phyloP scores from a whole-genome alignment of 352 stramenopile genomes.

The Globisporangium barbulae region DNA sequence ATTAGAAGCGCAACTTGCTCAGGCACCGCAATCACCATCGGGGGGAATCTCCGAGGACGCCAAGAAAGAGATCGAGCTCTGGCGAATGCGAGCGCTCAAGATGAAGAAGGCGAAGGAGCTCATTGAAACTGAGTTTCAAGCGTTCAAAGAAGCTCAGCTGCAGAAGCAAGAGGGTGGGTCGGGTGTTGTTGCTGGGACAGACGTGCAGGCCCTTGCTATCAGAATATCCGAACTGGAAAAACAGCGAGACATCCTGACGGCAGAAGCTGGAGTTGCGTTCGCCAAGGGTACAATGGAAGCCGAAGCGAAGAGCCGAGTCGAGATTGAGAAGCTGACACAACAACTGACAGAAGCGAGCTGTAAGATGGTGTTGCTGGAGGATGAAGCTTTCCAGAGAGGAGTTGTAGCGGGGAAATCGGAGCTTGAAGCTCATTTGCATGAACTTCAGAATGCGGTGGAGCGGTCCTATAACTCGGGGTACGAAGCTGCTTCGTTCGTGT shows the following conservation, averaged over 20 bases:
- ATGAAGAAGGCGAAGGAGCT: slow-evolving; percentile 38
- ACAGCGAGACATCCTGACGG: slow-evolving; percentile 4
- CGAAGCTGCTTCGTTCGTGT: slow-evolving; percentile 2
- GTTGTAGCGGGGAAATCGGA: slow-evolving; percentile 6
- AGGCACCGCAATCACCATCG: neutral
- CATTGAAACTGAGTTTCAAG: slow-evolving; percentile 18
- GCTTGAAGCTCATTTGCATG: slow-evolving; percentile 4
- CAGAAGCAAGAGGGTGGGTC: neutral
- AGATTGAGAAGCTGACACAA: slow-evolving; percentile 4
- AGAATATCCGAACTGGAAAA: slow-evolving; percentile 9
- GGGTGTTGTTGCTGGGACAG: no score
- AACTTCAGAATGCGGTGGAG: slow-evolving; percentile 2
- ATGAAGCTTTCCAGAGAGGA: slow-evolving; percentile 8
- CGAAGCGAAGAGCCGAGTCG: neutral
- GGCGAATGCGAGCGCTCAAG: slow-evolving; percentile 32
- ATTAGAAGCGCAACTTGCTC: neutral
- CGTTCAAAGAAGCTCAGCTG: slow-evolving; percentile 9
- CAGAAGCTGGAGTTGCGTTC: slow-evolving; percentile 3
- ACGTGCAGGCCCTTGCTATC: neutral
- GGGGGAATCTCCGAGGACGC: slow-evolving; percentile 7
- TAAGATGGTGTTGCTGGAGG: neutral
- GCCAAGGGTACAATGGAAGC: slow-evolving; percentile 1
- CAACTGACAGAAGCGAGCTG: neutral
- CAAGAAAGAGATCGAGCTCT: slow-evolving; percentile 32
- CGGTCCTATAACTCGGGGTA: slow-evolving; percentile 1